Percentiles rank a stretch among this genome's conserved stretches.
Evolutionary conservation across 1,284 basidiomycete species (phyloP).

Genomic region (Irpex sp.): DNA sequence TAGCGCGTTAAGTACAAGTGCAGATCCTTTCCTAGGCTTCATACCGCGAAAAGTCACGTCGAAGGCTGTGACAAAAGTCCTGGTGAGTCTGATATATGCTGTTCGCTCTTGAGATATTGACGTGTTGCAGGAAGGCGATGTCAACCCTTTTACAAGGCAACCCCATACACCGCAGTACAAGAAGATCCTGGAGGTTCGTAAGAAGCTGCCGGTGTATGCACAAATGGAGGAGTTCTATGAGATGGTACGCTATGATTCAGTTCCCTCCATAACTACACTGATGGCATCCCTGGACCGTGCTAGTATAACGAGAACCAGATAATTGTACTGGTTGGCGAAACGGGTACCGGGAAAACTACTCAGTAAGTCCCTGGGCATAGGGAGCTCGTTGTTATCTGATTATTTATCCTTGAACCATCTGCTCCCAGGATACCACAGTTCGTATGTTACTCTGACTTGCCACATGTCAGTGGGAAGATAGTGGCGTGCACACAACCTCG

Average conservation of each 20-base stretch:
- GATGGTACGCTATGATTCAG: slow-evolving; percentile 53
- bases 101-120: not conserved
- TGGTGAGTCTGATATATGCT: not conserved
- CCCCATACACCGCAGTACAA: slow-evolving; percentile 81
- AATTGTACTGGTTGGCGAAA: slow-evolving; percentile 96
- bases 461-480: slow-evolving; percentile 83
- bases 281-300: slow-evolving; percentile 29
- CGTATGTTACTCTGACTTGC: slow-evolving; percentile 89
- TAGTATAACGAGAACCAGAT: slow-evolving; percentile 89
- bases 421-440: slow-evolving; percentile 81
- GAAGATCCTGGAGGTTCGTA: slow-evolving; percentile 83
- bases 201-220: slow-evolving; percentile 87
- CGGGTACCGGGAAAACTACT: slow-evolving; percentile 97
- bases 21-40: too few species aligned
- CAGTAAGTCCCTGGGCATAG: slow-evolving; percentile 52
- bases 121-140: slow-evolving; percentile 62
- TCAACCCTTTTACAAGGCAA: slow-evolving; percentile 86
- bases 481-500: slow-evolving; percentile 98
- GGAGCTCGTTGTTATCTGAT: not conserved
- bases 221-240: slow-evolving; percentile 93
- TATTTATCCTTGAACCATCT: not conserved
- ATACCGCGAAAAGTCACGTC: too few species aligned
- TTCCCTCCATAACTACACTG: slow-evolving; percentile 1
- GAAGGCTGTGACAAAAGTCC: too few species aligned
- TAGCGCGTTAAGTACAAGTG: too few species aligned